Percentiles rank a stretch among this genome's conserved stretches.
phyloP scores from a whole-genome alignment of 371 early-diverging fungal genomes.

The Mortierella sp. region DNA sequence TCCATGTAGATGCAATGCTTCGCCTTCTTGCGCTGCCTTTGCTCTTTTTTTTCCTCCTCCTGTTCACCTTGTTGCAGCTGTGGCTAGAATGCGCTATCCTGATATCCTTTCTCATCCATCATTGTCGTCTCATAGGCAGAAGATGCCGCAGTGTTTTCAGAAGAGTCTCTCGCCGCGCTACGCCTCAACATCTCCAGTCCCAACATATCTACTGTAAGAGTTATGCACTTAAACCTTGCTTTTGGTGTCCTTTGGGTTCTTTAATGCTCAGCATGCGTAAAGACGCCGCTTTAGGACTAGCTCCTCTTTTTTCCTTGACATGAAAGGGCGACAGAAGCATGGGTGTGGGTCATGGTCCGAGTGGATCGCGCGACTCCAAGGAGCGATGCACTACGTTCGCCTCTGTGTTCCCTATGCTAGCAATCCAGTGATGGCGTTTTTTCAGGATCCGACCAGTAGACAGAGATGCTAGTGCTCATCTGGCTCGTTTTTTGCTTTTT shows the following conservation, averaged over 20 bases:
- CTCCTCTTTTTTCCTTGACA: background rate
- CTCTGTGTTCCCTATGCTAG: too few species aligned
- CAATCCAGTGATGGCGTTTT: too few species aligned
- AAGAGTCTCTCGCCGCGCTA: conserved; percentile 30
- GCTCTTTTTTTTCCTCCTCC: background rate
- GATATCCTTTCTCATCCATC: too few species aligned
- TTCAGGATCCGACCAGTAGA: too few species aligned
- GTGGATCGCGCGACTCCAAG: too few species aligned
- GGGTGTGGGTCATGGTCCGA: background rate
- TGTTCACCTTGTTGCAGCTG: too few species aligned
- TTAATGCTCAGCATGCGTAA: background rate
- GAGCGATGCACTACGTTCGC: too few species aligned
- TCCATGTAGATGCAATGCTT: too few species aligned
- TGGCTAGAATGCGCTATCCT: too few species aligned
- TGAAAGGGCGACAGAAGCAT: background rate
- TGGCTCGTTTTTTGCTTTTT: background rate
- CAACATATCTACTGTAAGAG: conserved; percentile 36
- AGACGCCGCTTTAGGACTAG: background rate
- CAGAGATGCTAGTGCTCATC: background rate
- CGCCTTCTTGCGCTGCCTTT: too few species aligned
- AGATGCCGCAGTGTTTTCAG: conserved; percentile 40
- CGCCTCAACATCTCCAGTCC: conserved; percentile 40
- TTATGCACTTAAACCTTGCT: background rate
- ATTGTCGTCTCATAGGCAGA: conserved; percentile 9
- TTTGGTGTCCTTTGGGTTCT: background rate